Percentiles rank a stretch among this genome's conserved stretches.
Conservation (phyloP, 805 yeast genomes). For the Clavispora santaluciae region DNA sequence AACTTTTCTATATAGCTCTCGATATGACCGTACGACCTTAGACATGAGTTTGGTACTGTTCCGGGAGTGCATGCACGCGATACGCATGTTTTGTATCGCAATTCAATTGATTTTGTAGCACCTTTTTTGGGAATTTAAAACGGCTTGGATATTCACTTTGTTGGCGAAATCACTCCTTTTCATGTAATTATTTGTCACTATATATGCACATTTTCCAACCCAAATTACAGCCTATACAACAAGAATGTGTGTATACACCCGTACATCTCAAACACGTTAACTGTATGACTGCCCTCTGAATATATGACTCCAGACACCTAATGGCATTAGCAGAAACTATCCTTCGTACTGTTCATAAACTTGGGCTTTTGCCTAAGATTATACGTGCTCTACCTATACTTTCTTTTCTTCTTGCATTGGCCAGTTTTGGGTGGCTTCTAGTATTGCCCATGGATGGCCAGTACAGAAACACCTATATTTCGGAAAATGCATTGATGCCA, state of each 20-base stretch:
- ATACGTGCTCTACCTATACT: constrained; percentile 29
- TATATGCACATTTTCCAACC: too few relatives aligned
- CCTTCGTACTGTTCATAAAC: constrained; percentile 34
- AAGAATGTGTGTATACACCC: background rate
- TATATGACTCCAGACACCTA: background rate
- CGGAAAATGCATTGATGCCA: constrained; percentile 96
- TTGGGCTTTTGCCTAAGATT: constrained; percentile 34
- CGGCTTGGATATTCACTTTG: too few relatives aligned
- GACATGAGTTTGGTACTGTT: background rate
- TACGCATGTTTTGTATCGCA: too few relatives aligned
- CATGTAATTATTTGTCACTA: too few relatives aligned
- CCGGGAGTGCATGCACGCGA: background rate
- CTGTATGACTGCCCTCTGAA: background rate
- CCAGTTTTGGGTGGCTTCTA: constrained; percentile 42
- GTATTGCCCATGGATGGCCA: constrained; percentile 77
- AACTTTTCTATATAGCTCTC: constrained; percentile 19
- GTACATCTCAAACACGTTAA: background rate
- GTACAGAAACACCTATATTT: constrained; percentile 75
- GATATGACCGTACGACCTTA: constrained; percentile 13
- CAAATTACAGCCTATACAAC: too few relatives aligned
- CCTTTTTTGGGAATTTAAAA: too few relatives aligned
- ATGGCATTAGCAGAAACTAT: constrained; percentile 44
- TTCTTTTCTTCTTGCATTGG: constrained; percentile 31
- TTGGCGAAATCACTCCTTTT: too few relatives aligned
- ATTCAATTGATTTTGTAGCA: too few relatives aligned